Evolutionary conservation across 1,139 yeast species (phyloP), one percentile per base, ranked within the genome.

Genomic region (Geotrichum candidum): DNA sequence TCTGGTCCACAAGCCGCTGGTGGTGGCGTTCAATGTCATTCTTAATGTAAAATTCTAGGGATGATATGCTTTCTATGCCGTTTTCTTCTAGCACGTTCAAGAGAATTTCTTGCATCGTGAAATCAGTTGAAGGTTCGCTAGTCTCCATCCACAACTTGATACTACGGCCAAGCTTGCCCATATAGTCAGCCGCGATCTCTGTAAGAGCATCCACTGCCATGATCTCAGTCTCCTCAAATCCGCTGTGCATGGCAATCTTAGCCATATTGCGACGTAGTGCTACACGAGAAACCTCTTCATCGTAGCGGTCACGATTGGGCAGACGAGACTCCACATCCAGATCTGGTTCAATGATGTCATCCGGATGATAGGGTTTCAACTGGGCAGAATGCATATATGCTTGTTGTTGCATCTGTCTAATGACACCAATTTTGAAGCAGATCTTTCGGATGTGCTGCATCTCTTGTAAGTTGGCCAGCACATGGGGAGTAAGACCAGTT

Each of bases 361-460:
- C 87, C 46, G 85, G 81, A 62, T 82, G 87, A 2, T 92, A 92
- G 35, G 88, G 85, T 66, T 83, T 84, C 80, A 86, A 79, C 68
- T 87, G 91, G 0, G 90, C 82, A 63, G 86, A 87, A 72, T 88
- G 95, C 62, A 88, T 80, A 74, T 85, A 85, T 65, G 84, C 87
- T 65, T 86, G 90, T 33, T 91, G 92, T 71, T 94, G 96, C 90
- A 94, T 87, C 73, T 90, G 96, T 64, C 97, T 81, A 64, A 95
- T 88, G 59, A 92, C 78, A 2, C 96, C 87, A 38, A 95, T 90
- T 72, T 92, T 92, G 76, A 90, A 89, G 72, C 98, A 92, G 3
- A 90, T 80, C 69, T 86, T 88, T 61, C 99, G 79, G 48, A 95
- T 89, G 68, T 90, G 91, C 75, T 92, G 97, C 80, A 94, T 90